Conservation (phyloP, 1,139 yeast species). For the Blastobotrys proliferans region DNA sequence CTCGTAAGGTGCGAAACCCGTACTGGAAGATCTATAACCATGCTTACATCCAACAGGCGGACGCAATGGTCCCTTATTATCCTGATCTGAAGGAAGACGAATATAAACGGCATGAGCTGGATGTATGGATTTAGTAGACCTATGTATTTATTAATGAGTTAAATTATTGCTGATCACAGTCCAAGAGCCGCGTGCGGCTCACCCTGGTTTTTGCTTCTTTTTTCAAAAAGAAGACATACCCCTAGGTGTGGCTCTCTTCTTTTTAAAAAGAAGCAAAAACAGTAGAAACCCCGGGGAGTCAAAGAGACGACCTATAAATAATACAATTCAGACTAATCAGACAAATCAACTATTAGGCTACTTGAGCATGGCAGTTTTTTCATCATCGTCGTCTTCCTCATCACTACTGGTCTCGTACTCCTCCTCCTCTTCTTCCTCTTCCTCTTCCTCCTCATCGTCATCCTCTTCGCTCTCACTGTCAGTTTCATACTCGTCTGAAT, state of each 20-base stretch:
- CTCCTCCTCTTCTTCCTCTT: conserved; percentile 28
- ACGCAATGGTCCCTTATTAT: conserved; percentile 76
- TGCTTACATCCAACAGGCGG: conserved; percentile 70
- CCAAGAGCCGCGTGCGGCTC: too few species aligned
- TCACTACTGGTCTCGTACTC: conserved; percentile 23
- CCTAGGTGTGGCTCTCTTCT: too few species aligned
- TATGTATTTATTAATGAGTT: neutral
- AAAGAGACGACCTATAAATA: too few species aligned
- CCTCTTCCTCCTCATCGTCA: conserved; percentile 24
- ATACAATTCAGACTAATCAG: too few species aligned
- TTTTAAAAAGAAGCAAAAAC: too few species aligned
- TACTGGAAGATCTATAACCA: conserved; percentile 83
- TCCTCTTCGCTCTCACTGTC: conserved; percentile 26
- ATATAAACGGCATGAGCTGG: conserved; percentile 39
- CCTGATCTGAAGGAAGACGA: conserved; percentile 48
- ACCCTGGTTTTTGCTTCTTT: too few species aligned
- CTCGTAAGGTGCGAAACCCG: conserved; percentile 75
- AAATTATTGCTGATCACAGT: neutral
- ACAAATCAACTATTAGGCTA: too few species aligned
- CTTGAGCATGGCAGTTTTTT: conserved; percentile 4
- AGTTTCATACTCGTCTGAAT: conserved; percentile 16
- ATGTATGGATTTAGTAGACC: conserved; percentile 41
- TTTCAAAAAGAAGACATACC: too few species aligned
- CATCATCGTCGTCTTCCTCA: conserved; percentile 20
- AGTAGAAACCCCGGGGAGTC: too few species aligned